Conservation (phyloP, 441 rosid species). For the Pelargonium citronellum region DNA sequence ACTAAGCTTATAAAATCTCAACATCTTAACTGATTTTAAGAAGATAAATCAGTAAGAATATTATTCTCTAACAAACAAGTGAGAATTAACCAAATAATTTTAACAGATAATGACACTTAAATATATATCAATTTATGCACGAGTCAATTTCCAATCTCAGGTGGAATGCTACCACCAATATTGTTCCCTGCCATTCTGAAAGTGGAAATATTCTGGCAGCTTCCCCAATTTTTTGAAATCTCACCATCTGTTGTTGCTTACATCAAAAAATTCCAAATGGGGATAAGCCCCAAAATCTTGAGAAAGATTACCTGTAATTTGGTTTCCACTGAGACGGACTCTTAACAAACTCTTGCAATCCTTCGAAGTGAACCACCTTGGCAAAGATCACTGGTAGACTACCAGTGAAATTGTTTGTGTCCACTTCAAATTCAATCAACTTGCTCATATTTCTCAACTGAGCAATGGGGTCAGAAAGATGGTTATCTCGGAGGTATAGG, state of each 20-base stretch:
- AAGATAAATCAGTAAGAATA: no score
- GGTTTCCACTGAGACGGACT: slow-evolving; percentile 20
- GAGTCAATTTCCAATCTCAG: no score
- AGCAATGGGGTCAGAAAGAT: slow-evolving; percentile 31
- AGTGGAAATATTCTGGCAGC: slow-evolving; percentile 11
- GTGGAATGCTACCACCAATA: slow-evolving; percentile 23
- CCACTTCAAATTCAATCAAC: background rate
- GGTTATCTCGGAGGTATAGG: slow-evolving; percentile 19
- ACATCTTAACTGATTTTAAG: no score
- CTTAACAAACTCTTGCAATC: slow-evolving; percentile 31
- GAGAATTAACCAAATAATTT: no score
- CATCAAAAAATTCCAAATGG: slow-evolving; percentile 12
- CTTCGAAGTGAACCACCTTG: no score
- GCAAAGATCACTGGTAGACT: slow-evolving; percentile 25
- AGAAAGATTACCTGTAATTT: slow-evolving; percentile 21
- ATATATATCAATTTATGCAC: no score
- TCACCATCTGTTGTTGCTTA: slow-evolving; percentile 36
- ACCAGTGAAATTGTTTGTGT: slow-evolving; percentile 27
- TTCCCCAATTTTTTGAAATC: slow-evolving; percentile 28
- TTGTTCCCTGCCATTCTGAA: slow-evolving; percentile 25
- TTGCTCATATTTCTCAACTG: slow-evolving; percentile 19
- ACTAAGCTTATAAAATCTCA: no score
- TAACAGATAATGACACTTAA: no score
- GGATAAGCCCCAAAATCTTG: slow-evolving; percentile 34
- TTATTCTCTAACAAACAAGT: no score